phyloP scores from a whole-genome alignment of 768 basidiomycete genomes.

The Amanita phalloides region DNA sequence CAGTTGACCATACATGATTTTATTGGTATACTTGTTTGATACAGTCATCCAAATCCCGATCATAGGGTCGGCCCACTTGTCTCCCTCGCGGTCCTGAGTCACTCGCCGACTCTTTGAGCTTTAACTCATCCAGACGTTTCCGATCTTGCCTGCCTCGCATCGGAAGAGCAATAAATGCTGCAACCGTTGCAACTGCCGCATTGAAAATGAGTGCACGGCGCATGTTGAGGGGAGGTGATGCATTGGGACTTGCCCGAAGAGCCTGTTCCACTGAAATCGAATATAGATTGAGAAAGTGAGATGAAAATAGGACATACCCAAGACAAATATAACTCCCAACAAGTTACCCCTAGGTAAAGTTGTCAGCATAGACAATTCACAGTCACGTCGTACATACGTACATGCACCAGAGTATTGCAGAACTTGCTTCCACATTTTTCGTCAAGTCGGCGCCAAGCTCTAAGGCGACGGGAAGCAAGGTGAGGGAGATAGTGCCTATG shows the following conservation, averaged over 20 bases:
- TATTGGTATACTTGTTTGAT: background rate
- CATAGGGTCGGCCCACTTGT: background rate
- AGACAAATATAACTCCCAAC: constrained; percentile 48
- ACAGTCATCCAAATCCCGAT: background rate
- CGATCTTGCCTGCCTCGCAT: constrained; percentile 53
- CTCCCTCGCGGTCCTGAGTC: background rate
- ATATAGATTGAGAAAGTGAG: background rate
- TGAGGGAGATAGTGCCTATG: constrained; percentile 54
- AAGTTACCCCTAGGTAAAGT: constrained; percentile 44
- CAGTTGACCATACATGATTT: background rate
- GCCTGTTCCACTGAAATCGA: constrained; percentile 45
- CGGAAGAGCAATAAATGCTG: constrained; percentile 33
- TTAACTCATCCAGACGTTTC: constrained; percentile 46
- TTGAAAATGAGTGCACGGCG: constrained; percentile 56
- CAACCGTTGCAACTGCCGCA: constrained; percentile 34
- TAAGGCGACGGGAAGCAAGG: constrained; percentile 65
- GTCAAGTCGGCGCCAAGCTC: constrained; percentile 78
- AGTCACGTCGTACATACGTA: constrained; percentile 25
- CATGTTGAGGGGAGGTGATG: constrained; percentile 70
- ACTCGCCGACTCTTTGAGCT: constrained; percentile 18
- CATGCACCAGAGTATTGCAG: constrained; percentile 70
- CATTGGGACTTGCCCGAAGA: constrained; percentile 48
- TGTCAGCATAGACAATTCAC: background rate
- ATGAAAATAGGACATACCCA: constrained; percentile 29
- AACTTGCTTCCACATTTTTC: constrained; percentile 66